Evolutionary conservation across 225 moss, liverwort and hornwort species (phyloP).

Genomic region (Physcomitrellopsis africana): DNA sequence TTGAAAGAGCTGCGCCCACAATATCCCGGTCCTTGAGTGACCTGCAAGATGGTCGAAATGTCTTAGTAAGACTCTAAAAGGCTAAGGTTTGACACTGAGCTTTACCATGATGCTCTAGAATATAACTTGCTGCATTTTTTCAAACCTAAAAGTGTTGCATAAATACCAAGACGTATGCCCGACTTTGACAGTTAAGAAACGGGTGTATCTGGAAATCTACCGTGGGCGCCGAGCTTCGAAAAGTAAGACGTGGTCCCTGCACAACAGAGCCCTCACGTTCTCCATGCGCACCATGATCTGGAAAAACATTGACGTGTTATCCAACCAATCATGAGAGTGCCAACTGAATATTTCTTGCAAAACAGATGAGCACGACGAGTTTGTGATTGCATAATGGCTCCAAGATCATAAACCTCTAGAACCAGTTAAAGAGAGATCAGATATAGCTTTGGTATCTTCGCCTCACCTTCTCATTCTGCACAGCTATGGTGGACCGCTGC

Average conservation of each 20-base stretch:
- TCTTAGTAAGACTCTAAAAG: conserved; percentile 25
- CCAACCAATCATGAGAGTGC: neutral
- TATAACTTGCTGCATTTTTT: neutral
- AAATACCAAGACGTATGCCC: neutral
- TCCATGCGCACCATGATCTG: conserved; percentile 72
- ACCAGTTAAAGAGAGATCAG: conserved; percentile 2
- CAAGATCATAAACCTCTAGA: conserved; percentile 4
- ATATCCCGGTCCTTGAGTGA: conserved; percentile 49
- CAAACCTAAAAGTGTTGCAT: neutral
- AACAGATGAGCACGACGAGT: conserved; percentile 12
- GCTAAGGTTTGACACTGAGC: conserved; percentile 8
- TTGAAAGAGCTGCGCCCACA: conserved; percentile 57
- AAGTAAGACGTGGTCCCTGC: conserved; percentile 49
- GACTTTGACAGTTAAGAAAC: neutral
- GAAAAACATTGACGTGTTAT: neutral
- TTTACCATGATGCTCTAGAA: neutral
- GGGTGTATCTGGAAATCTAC: conserved; percentile 24
- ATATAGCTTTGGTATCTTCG: neutral
- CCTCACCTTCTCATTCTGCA: conserved; percentile 56
- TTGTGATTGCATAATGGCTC: neutral
- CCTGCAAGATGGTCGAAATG: conserved; percentile 33
- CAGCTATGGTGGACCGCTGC: conserved; percentile 55
- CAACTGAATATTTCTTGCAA: conserved; percentile 19
- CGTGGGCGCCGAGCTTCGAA: conserved; percentile 60
- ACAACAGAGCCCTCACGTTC: conserved; percentile 55